phyloP scores from a whole-genome alignment of 768 basidiomycete genomes.

The Polyporus arcularius region DNA sequence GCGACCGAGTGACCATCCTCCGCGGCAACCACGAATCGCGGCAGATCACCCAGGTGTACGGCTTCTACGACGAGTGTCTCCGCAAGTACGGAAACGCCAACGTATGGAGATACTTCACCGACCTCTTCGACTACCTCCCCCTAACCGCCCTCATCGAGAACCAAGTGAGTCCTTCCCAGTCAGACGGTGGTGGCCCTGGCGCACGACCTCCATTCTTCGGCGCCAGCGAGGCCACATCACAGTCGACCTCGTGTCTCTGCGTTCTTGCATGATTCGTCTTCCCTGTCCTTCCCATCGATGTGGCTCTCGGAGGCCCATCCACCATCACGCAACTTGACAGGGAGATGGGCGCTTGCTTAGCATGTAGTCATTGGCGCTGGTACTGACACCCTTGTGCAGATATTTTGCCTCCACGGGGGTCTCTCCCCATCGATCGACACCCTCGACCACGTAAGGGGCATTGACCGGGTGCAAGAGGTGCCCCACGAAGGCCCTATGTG shows the following conservation, averaged over 20 bases:
- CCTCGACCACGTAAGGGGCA: constrained; percentile 97
- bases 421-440: constrained; percentile 99
- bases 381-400: constrained; percentile 48
- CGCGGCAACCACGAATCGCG: constrained; percentile 98
- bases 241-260: too few relatives aligned
- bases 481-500: constrained; percentile 99
- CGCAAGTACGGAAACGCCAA: constrained; percentile 99
- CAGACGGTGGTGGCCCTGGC: background rate
- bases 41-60: constrained; percentile 99
- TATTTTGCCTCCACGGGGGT: constrained; percentile 98
- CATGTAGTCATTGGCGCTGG: background rate
- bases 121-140: constrained; percentile 96
- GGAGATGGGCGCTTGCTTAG: constrained; percentile 5
- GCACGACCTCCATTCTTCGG: too few relatives aligned
- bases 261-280: too few relatives aligned
- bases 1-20: constrained; percentile 96
- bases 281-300: background rate
- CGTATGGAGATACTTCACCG: constrained; percentile 99
- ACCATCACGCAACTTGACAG: too few relatives aligned
- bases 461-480: constrained; percentile 98
- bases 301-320: too few relatives aligned
- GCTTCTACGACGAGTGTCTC: constrained; percentile 99
- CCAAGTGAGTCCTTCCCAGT: constrained; percentile 69
- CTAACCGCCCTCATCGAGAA: constrained; percentile 98
- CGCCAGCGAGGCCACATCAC: too few relatives aligned